A percentile compares a stretch with the other conserved stretches of the same genome.
Conservation (phyloP, 1,139 yeast genomes). For the Pichia sp. region DNA sequence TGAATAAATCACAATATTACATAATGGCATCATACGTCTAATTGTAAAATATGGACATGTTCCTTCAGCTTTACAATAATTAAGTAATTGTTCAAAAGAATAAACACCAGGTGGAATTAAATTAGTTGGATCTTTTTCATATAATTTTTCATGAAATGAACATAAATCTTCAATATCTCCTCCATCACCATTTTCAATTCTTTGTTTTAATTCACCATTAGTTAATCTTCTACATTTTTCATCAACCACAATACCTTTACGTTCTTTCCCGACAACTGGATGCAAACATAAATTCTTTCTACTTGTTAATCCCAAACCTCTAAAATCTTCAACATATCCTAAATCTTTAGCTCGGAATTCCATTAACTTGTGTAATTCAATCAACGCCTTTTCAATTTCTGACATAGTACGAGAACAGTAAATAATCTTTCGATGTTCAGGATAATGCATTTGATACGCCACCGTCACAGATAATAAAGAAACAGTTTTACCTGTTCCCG, state of each 20-base stretch:
- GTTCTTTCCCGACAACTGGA: slow-evolving; percentile 79
- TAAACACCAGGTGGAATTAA: slow-evolving; percentile 89
- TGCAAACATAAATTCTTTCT: slow-evolving; percentile 92
- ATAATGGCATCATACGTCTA: slow-evolving; percentile 94
- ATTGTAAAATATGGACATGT: slow-evolving; percentile 97
- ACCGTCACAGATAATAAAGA: slow-evolving; percentile 84
- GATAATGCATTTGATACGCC: slow-evolving; percentile 92
- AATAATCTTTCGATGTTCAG: slow-evolving; percentile 88
- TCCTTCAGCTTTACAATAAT: slow-evolving; percentile 68
- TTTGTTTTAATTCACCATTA: slow-evolving; percentile 76
- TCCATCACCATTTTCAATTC: slow-evolving; percentile 54
- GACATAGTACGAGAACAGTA: slow-evolving; percentile 99
- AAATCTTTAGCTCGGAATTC: slow-evolving; percentile 73
- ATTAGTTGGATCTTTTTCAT: slow-evolving; percentile 81
- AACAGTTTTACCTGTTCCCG: slow-evolving; percentile 98
- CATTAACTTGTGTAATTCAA: slow-evolving; percentile 89
- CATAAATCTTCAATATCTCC: slow-evolving; percentile 59
- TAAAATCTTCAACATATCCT: slow-evolving; percentile 78
- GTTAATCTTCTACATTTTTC: slow-evolving; percentile 94
- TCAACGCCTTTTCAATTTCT: slow-evolving; percentile 93
- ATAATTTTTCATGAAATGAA: slow-evolving; percentile 81
- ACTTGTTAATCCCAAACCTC: slow-evolving; percentile 90
- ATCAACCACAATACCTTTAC: slow-evolving; percentile 92
- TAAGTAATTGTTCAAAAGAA: slow-evolving; percentile 78
- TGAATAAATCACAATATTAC: slow-evolving; percentile 91